Percentiles rank a stretch among this genome's conserved stretches.
phyloP scores from a whole-genome alignment of 306 rosid genomes.

The Alnus glutinosa region DNA sequence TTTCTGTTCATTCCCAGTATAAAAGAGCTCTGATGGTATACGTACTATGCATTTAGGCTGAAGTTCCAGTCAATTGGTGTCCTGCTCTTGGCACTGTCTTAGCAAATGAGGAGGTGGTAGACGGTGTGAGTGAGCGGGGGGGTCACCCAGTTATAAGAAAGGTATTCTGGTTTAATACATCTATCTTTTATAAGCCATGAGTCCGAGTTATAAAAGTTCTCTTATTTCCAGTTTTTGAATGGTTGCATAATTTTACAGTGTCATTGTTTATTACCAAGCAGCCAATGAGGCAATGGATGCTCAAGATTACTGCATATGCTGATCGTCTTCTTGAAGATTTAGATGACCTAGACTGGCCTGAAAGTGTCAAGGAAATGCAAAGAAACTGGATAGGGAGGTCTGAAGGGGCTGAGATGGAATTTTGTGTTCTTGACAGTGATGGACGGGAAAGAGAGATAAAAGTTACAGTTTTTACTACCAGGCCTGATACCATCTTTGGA shows the following conservation, averaged over 20 bases:
- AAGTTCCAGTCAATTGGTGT: slow-evolving; percentile 99
- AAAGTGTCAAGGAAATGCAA: slow-evolving; percentile 96
- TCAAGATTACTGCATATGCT: slow-evolving; percentile 97
- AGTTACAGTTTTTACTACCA: slow-evolving; percentile 81
- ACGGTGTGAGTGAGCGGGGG: slow-evolving; percentile 95
- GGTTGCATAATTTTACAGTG: slow-evolving; percentile 78
- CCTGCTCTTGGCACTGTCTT: slow-evolving; percentile 97
- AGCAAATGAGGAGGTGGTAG: slow-evolving; percentile 98
- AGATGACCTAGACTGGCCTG: slow-evolving; percentile 95
- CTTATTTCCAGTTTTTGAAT: slow-evolving; percentile 49
- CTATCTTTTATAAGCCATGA: slow-evolving; percentile 19
- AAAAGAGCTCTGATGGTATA: slow-evolving; percentile 22
- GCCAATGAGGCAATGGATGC: slow-evolving; percentile 99
- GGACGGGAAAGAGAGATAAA: slow-evolving; percentile 66
- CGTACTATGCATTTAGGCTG: slow-evolving; percentile 61
- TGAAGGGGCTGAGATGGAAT: slow-evolving; percentile 94
- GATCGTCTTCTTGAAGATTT: slow-evolving; percentile 97
- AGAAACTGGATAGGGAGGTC: slow-evolving; percentile 99
- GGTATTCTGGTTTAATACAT: slow-evolving; percentile 39
- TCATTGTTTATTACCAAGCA: slow-evolving; percentile 93
- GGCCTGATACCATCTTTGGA: slow-evolving; percentile 97
- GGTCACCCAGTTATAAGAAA: slow-evolving; percentile 94
- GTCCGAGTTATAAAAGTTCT: slow-evolving; percentile 20
- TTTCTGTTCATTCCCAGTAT: slow-evolving; percentile 15
- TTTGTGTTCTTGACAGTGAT: slow-evolving; percentile 62